These are phyloP conservation scores for Spergularia marina DNA, from an alignment of 148 eudicot genomes.

Conservation along the genomic window DNA sequence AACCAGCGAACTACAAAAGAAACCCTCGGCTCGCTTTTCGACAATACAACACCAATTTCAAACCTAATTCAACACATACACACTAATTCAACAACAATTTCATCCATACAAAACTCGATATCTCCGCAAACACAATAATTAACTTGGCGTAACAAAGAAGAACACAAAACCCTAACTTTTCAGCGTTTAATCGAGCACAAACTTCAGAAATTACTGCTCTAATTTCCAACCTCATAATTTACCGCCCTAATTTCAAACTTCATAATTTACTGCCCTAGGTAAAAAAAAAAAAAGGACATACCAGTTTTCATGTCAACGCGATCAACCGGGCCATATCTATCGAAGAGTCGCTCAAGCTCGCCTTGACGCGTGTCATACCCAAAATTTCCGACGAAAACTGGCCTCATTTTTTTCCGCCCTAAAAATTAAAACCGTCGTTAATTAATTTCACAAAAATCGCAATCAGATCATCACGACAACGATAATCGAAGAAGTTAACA, in stretches of 20 bases:
- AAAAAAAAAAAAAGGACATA: conserved; percentile 21
- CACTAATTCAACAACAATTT: neutral
- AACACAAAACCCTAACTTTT: neutral
- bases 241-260: neutral
- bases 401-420: conserved; percentile 30
- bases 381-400: conserved; percentile 81
- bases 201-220: neutral
- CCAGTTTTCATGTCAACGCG: conserved; percentile 96
- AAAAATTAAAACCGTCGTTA: neutral
- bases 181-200: neutral
- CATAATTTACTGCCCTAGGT: neutral
- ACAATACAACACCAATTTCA: neutral
- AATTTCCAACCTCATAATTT: neutral
- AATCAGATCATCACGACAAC: neutral
- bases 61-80: neutral
- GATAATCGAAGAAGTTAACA: neutral
- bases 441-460: neutral
- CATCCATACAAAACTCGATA: neutral
- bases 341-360: conserved; percentile 76
- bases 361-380: conserved; percentile 77
- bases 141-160: neutral
- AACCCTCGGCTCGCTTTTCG: neutral
- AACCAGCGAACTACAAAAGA: neutral
- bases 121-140: neutral
- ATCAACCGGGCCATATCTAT: conserved; percentile 76